Conservation (phyloP, 345 rosid genomes). For the Euphorbia lathyris region DNA sequence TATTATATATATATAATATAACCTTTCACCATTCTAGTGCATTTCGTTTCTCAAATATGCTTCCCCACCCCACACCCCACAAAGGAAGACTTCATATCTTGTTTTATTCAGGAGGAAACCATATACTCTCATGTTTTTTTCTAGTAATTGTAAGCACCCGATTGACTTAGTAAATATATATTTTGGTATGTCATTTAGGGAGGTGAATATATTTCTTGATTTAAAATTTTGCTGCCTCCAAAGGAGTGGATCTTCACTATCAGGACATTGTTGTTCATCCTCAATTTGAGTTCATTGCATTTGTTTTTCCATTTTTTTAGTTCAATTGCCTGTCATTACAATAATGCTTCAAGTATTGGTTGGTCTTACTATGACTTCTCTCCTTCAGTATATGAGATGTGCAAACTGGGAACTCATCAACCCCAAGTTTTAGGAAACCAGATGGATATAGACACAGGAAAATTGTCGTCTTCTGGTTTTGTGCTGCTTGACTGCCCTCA, state of each 20-base stretch:
- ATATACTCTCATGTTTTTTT: not conserved
- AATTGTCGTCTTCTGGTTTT: slow-evolving; percentile 68
- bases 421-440: slow-evolving; percentile 81
- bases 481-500: slow-evolving; percentile 95
- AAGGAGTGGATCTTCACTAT: not conserved
- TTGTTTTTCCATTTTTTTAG: not conserved
- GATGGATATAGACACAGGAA: slow-evolving; percentile 77
- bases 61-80: not conserved
- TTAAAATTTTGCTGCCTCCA: not conserved
- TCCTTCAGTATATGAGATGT: slow-evolving; percentile 77
- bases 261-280: not conserved
- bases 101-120: not conserved
- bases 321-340: not conserved
- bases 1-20: not conserved
- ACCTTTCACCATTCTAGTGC: not conserved
- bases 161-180: not conserved
- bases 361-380: slow-evolving; percentile 5
- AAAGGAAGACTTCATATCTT: not conserved
- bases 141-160: too few relatives aligned
- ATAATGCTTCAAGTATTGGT: not conserved
- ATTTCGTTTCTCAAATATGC: not conserved
- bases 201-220: slow-evolving; percentile 2
- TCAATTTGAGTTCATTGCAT: not conserved
- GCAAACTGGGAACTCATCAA: slow-evolving; percentile 89
- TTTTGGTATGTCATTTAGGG: not conserved